Base-by-base conservation (phyloP, 352 stramenopile species). In the Plasmopara muralis region DNA sequence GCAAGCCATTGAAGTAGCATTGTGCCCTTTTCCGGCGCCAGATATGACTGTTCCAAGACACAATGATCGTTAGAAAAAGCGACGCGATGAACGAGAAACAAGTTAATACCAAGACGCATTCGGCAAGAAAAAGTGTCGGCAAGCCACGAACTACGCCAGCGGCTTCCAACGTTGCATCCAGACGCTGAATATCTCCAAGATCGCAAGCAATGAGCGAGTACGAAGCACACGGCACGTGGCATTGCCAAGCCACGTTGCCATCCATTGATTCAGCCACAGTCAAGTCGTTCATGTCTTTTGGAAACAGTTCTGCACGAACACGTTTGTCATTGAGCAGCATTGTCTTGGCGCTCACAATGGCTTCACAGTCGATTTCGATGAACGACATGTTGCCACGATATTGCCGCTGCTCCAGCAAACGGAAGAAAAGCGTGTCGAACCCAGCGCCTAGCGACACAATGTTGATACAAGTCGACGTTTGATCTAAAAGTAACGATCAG, bases 391-490 rank as follows among this genome's bases (percentile, higher is more conserved):
- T 53, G 1, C 51, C 31, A 48, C 28, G n/a, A 52, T 54, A 70
- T 13, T 52, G 18, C 5, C 57, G 50, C 10, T 74, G 50, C 39
- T 72, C 48, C 14, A 72, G 40, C 9, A 90, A 44, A 37, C 77
- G 74, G 60, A 87, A 90, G 57, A 81, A 85, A 5, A 87, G 63
- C 37, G 77, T 87, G 64, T 90, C 79, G 46, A 87, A 90, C 9
- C 79, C 78, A 15, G 76, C 74, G 28, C 78, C 78, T 7, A 89
- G 68, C 42, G 78, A 89, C 14, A 89, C 42, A 18, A 89, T 77
- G 60, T 89, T 78, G 8, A 80, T 52, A 13, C 47, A 43, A 46
- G 62, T 13, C 4, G 45, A 57, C 15, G 48, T 57, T 8, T 43
- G 34, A 60, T 62, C 55, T 68, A 33, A 30, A 66, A 10, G 25